Evolutionary conservation across 805 yeast genomes (phyloP).

Genomic region (Lipomyces mesembrius): DNA sequence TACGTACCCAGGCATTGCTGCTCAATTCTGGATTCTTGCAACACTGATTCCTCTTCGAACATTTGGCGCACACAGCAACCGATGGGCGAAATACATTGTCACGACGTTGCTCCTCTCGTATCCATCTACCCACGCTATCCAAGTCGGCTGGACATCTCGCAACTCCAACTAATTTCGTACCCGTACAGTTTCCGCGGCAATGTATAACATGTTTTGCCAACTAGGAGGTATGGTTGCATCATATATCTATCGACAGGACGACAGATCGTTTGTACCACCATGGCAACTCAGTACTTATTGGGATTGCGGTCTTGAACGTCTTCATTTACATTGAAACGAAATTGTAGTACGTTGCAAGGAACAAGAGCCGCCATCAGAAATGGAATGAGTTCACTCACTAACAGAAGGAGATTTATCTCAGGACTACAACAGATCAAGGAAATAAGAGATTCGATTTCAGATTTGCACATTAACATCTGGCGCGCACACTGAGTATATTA

Average conservation of each 20-base stretch:
- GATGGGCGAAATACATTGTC: slow-evolving; percentile 36
- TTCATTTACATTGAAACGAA: slow-evolving; percentile 40
- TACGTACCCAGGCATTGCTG: slow-evolving; percentile 13
- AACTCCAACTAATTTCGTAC: slow-evolving; percentile 67
- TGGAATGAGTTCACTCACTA: slow-evolving; percentile 60
- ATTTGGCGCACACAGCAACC: slow-evolving; percentile 24
- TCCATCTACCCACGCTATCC: slow-evolving; percentile 59
- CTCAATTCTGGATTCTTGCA: slow-evolving; percentile 31
- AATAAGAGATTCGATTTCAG: slow-evolving; percentile 61
- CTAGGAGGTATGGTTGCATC: slow-evolving; percentile 59
- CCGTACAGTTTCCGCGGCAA: slow-evolving; percentile 66
- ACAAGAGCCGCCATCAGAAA: slow-evolving; percentile 47
- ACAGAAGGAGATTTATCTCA: slow-evolving; percentile 56
- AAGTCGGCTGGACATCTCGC: slow-evolving; percentile 64
- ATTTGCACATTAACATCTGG: slow-evolving; percentile 41
- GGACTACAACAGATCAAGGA: slow-evolving; percentile 57
- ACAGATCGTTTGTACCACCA: slow-evolving; percentile 62
- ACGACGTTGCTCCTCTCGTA: slow-evolving; percentile 48
- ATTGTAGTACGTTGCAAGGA: slow-evolving; percentile 45
- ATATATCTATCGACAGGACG: slow-evolving; percentile 61
- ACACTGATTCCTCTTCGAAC: slow-evolving; percentile 40
- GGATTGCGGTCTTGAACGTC: slow-evolving; percentile 39
- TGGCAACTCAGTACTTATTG: slow-evolving; percentile 55
- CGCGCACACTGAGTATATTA: no score
- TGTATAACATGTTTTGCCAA: slow-evolving; percentile 69